phyloP scores from a whole-genome alignment of 192 early-diverging fungal genomes.

The Rhizophagus clarus region DNA sequence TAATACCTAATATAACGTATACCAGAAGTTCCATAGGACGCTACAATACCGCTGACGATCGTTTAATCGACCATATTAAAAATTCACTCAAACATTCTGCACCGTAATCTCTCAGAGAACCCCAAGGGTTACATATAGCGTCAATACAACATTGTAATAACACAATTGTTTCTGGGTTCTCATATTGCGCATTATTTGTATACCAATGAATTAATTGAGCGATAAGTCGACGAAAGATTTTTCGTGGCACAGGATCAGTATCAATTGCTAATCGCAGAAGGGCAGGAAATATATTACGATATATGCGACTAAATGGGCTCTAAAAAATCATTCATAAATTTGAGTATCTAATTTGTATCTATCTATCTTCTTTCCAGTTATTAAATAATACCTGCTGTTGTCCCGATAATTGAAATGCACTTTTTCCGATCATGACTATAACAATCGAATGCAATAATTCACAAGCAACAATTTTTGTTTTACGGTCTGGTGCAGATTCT shows the following conservation, averaged over 20 bases:
- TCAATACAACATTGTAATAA: constrained; percentile 71
- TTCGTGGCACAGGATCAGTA: constrained; percentile 68
- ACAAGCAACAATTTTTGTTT: constrained; percentile 74
- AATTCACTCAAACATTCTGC: constrained; percentile 76
- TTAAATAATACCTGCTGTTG: constrained; percentile 37
- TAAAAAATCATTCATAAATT: constrained; percentile 23
- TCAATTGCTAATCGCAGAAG: constrained; percentile 74
- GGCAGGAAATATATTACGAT: constrained; percentile 67
- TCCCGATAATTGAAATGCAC: constrained; percentile 51
- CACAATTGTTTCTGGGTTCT: constrained; percentile 77
- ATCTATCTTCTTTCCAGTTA: neutral
- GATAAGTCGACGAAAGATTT: constrained; percentile 64
- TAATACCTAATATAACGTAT: neutral
- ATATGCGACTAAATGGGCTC: constrained; percentile 65
- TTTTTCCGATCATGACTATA: constrained; percentile 76
- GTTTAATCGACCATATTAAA: constrained; percentile 76
- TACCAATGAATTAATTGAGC: constrained; percentile 81
- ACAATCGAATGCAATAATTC: constrained; percentile 73
- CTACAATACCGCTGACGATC: constrained; percentile 46
- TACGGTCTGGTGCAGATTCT: constrained; percentile 69
- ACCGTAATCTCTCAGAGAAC: constrained; percentile 69
- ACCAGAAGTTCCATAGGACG: neutral
- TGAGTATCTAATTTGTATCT: neutral
- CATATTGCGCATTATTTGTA: constrained; percentile 72
- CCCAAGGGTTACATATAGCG: constrained; percentile 53